Base-by-base conservation (phyloP, 148 eudicot genomes). In the Gaultheria prostrata region DNA sequence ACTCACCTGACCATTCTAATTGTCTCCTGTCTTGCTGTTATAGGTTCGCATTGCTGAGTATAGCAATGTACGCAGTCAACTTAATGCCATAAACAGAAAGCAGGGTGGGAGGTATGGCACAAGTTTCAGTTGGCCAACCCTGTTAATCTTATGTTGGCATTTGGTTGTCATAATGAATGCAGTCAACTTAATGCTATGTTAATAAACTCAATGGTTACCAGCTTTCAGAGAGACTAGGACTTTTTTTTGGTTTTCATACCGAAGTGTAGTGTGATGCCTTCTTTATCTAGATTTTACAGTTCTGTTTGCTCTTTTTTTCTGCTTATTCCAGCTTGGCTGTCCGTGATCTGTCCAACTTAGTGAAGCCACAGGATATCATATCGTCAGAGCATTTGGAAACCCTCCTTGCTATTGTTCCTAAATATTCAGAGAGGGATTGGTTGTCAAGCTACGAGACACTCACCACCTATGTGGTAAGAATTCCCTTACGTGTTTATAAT, bases 351-450 rank as follows among this genome's bases (percentile, higher is more conserved):
- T 97, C 99, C 78, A 90, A 89, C 88, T 85, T 95, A 86, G 99
- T 97, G 72, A 97, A 93, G 92, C 98, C 98, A 65, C 88, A 93
- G 72, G 99, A 95, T 80, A 83, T 97, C 56, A 69, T 95, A 86
- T 54, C 84, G 56, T 87, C 99, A n/a, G 99, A 97, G 89, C 99
- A 97, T 78, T 86, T 95, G 82, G 92, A 91, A 81, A 97, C 99
- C 67, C 97, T 95, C 57, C 89, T 97, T 85, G 96, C 98, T 69
- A 88, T 97, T 89, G 94, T 97, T 86, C 78, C 96, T 49, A 97
- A 95, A 89, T 95, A 93, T 84, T 97, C 99, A 24, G 97, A 97
- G 89, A 97, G 93, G 80, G 99, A 95, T 81, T 97, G 99, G 99
- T 82, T 97, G 85, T 91, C 98, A 78, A 90, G 98, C 91, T 97